These are phyloP conservation scores for Alternaria incomplexa DNA, from an alignment of 2,329 filamentous ascomycete species.

Conservation along the genomic window DNA sequence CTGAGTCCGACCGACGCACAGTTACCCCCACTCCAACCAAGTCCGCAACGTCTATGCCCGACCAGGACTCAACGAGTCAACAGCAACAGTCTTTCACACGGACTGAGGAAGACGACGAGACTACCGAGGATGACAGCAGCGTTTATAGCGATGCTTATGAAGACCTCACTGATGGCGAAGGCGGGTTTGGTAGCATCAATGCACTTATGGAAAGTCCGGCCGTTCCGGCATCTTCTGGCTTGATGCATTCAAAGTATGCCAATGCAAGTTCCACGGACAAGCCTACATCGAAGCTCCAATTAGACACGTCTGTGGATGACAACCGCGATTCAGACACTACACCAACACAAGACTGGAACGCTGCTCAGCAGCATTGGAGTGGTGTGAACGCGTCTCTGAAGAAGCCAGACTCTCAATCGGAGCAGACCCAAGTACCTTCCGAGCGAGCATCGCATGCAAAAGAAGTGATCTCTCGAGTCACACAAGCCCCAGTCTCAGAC, in stretches of 20 bases:
- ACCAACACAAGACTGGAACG: constrained; percentile 66
- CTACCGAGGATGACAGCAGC: constrained; percentile 53
- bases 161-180: constrained; percentile 69
- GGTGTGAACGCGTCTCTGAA: constrained; percentile 68
- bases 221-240: constrained; percentile 28
- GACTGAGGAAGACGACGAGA: constrained; percentile 24
- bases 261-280: constrained; percentile 21
- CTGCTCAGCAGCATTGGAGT: constrained; percentile 73
- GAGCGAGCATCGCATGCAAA: constrained; percentile 2
- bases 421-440: constrained; percentile 6
- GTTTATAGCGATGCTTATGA: constrained; percentile 81
- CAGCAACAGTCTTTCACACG: background rate
- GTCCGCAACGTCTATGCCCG: background rate
- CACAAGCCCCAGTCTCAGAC: constrained; percentile 18
- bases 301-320: constrained; percentile 11
- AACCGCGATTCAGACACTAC: constrained; percentile 12
- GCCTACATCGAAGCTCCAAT: constrained; percentile 16
- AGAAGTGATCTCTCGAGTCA: constrained; percentile 11
- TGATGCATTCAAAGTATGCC: constrained; percentile 35
- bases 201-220: constrained; percentile 70
- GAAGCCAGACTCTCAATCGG: constrained; percentile 23
- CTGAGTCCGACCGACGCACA: constrained; percentile 3
- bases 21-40: background rate
- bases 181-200: constrained; percentile 74
- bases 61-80: constrained; percentile 9